Evolutionary conservation across 2,329 filamentous ascomycete genomes (phyloP).

Genomic region (Cytospora piceicola): DNA sequence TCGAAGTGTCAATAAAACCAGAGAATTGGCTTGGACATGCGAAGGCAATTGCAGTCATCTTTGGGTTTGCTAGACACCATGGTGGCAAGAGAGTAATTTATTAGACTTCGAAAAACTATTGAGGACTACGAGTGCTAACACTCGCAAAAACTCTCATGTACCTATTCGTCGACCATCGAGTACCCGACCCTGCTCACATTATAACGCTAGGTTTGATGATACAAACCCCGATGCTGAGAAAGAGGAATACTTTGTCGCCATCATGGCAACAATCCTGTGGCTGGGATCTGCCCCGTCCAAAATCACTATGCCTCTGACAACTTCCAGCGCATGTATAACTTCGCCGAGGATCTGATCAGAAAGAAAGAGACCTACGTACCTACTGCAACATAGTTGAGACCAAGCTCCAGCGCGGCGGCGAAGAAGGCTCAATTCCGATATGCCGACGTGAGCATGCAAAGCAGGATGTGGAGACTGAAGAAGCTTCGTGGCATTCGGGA

Average conservation of each 20-base stretch:
- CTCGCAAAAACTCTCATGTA: conserved; percentile 39
- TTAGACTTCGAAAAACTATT: conserved; percentile 21
- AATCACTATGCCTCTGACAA: conserved; percentile 84
- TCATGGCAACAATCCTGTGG: conserved; percentile 85
- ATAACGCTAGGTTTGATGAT: conserved; percentile 82
- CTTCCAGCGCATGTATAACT: conserved; percentile 83
- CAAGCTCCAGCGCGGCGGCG: conserved; percentile 82
- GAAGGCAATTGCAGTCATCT: conserved; percentile 95
- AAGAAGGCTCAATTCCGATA: conserved; percentile 67
- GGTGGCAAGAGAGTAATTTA: conserved; percentile 61
- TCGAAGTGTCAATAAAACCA: too few species aligned
- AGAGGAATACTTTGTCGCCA: conserved; percentile 85
- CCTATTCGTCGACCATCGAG: too few species aligned
- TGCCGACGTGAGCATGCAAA: conserved; percentile 81
- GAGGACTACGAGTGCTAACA: neutral
- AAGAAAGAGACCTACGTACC: conserved; percentile 77
- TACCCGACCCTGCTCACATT: too few species aligned
- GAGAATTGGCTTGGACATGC: conserved; percentile 71
- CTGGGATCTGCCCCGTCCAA: conserved; percentile 76
- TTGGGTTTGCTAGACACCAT: conserved; percentile 86
- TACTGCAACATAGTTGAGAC: conserved; percentile 82
- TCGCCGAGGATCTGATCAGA: conserved; percentile 81
- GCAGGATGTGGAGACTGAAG: conserved; percentile 70
- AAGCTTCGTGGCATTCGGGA: conserved; percentile 91
- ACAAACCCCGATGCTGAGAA: conserved; percentile 95